Conservation (phyloP, 2,329 filamentous ascomycete species). For the Herpotrichia juniperi region DNA sequence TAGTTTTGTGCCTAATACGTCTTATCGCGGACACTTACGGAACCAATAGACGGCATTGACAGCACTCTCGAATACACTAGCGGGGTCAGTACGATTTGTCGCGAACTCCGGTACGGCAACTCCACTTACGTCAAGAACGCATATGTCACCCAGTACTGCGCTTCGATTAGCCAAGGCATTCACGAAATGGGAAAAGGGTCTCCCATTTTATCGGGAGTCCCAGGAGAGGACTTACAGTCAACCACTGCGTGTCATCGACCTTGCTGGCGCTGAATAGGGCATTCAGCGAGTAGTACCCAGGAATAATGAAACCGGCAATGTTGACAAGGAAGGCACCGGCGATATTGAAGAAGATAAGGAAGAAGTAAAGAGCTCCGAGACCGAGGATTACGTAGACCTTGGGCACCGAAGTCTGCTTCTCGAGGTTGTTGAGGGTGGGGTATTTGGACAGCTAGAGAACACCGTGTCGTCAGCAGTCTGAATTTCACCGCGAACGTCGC, state of each 20-base stretch:
- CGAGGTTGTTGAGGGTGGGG: conserved; percentile 80
- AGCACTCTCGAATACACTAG: conserved; percentile 76
- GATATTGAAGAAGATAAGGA: conserved; percentile 92
- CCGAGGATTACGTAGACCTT: conserved; percentile 86
- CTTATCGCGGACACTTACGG: conserved; percentile 49
- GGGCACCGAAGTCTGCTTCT: conserved; percentile 81
- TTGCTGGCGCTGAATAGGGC: conserved; percentile 76
- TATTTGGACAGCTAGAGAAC: conserved; percentile 78
- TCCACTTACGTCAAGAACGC: conserved; percentile 72
- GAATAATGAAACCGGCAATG: conserved; percentile 81
- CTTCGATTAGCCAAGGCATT: conserved; percentile 22
- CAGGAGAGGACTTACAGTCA: conserved; percentile 54
- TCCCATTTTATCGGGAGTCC: not conserved
- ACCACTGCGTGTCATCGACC: conserved; percentile 78
- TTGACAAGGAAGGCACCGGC: conserved; percentile 88
- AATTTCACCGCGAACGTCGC: not conserved
- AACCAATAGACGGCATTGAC: conserved; percentile 91
- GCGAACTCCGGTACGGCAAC: conserved; percentile 2
- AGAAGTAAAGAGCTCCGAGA: conserved; percentile 79
- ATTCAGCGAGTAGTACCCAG: conserved; percentile 81
- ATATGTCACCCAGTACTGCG: conserved; percentile 84
- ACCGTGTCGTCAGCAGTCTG: conserved; percentile 27
- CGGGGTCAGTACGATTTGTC: conserved; percentile 19
- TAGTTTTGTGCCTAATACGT: conserved; percentile 10
- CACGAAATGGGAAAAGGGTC: not conserved